Percentiles rank a stretch among this genome's conserved stretches.
Evolutionary conservation across 2,329 filamentous ascomycete genomes (phyloP).

Genomic region (Colletotrichum eleusines): DNA sequence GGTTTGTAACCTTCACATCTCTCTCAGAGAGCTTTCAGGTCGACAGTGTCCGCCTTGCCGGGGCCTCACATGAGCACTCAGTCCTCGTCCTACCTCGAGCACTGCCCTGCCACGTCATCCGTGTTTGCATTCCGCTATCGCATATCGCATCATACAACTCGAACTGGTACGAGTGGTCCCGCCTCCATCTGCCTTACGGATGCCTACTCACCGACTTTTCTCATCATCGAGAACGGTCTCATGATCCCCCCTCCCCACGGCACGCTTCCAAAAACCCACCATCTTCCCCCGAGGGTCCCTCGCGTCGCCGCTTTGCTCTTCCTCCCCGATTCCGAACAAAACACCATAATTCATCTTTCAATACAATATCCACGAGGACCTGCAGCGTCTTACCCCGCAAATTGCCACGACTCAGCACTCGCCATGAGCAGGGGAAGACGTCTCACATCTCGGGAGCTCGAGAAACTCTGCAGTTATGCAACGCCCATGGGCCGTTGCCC

Average conservation of each 20-base stretch:
- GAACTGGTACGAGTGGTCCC: no score
- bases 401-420: neutral
- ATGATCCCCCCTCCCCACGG: neutral
- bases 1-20: neutral
- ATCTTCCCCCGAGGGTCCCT: neutral
- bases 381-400: no score
- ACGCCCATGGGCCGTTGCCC: constrained; percentile 31
- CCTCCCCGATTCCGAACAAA: no score
- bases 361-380: neutral
- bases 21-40: neutral
- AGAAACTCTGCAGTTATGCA: constrained; percentile 34
- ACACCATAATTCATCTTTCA: neutral
- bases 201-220: constrained; percentile 34
- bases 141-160: neutral
- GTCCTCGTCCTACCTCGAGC: constrained; percentile 7
- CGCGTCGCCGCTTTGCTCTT: neutral
- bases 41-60: neutral
- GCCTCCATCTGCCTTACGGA: constrained; percentile 2
- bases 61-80: constrained; percentile 6
- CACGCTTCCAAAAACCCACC: neutral
- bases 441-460: constrained; percentile 30
- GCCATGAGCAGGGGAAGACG: constrained; percentile 23
- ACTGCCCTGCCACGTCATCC: neutral
- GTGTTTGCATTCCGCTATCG: neutral
- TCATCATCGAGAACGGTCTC: neutral